phyloP scores from a whole-genome alignment of 2,329 filamentous ascomycete species.

The Fusarium anguioides region DNA sequence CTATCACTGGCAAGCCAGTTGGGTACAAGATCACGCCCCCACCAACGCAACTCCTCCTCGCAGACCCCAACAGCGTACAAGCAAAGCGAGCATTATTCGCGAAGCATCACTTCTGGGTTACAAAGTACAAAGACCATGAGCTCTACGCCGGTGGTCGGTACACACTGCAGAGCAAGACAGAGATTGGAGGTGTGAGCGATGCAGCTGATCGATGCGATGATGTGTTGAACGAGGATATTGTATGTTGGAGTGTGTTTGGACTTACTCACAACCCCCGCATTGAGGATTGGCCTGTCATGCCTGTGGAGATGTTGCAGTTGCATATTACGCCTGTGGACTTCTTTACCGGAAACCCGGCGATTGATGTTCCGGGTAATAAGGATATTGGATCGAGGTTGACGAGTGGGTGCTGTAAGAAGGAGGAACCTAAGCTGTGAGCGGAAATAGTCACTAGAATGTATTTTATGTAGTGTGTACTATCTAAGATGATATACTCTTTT shows the following conservation, averaged over 20 bases:
- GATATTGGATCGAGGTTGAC: slow-evolving; percentile 17
- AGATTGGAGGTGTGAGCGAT: slow-evolving; percentile 6
- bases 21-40: slow-evolving; percentile 60
- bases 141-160: slow-evolving; percentile 57
- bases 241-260: slow-evolving; percentile 17
- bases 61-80: slow-evolving; percentile 55
- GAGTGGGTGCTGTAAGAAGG: slow-evolving; percentile 7
- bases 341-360: slow-evolving; percentile 7
- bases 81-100: slow-evolving; percentile 56
- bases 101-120: slow-evolving; percentile 59
- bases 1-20: slow-evolving; percentile 57
- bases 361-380: slow-evolving; percentile 13
- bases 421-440: neutral
- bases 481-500: neutral
- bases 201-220: slow-evolving; percentile 14
- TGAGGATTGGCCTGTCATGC: slow-evolving; percentile 20
- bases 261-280: slow-evolving; percentile 10
- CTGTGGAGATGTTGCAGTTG: slow-evolving; percentile 17
- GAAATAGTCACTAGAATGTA: neutral
- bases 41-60: slow-evolving; percentile 54
- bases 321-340: slow-evolving; percentile 15
- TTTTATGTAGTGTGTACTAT: neutral
- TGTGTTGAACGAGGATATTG: slow-evolving; percentile 18
- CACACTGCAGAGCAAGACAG: slow-evolving; percentile 45
- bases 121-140: slow-evolving; percentile 58